These are phyloP conservation scores for Boletus barrowsii DNA, from an alignment of 768 basidiomycete genomes.

Conservation along the genomic window DNA sequence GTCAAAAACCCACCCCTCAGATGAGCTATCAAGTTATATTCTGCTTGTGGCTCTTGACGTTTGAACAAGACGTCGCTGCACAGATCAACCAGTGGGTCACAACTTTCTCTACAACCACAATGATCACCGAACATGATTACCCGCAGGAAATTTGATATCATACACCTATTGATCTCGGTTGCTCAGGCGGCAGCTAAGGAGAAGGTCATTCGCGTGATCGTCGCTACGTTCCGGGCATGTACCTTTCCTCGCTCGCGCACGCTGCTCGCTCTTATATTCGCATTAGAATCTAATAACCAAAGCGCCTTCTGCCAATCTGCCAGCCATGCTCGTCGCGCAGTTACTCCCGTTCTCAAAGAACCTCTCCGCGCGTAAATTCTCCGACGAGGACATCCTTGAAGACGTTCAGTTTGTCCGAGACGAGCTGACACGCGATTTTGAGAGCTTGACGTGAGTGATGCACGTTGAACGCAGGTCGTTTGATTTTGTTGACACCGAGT, in stretches of 20 bases:
- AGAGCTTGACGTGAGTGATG: constrained; percentile 78
- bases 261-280: constrained; percentile 2
- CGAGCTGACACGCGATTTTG: constrained; percentile 80
- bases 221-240: constrained; percentile 84
- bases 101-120: neutral
- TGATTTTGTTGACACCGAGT: neutral
- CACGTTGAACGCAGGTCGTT: neutral
- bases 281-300: constrained; percentile 82
- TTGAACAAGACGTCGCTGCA: constrained; percentile 81
- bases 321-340: constrained; percentile 88
- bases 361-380: constrained; percentile 81
- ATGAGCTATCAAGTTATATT: constrained; percentile 94
- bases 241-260: neutral
- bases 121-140: neutral
- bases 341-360: constrained; percentile 86
- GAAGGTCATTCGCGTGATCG: constrained; percentile 90
- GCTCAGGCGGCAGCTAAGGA: constrained; percentile 93
- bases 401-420: constrained; percentile 86
- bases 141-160: constrained; percentile 80
- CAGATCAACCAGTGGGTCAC: constrained; percentile 77
- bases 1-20: constrained; percentile 80
- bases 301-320: constrained; percentile 84
- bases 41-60: constrained; percentile 92
- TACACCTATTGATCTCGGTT: constrained; percentile 78
- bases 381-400: constrained; percentile 92